These are phyloP conservation scores for Paecilomyces dactylethromorphus DNA, from an alignment of 2,329 filamentous ascomycete species.

Conservation along the genomic window DNA sequence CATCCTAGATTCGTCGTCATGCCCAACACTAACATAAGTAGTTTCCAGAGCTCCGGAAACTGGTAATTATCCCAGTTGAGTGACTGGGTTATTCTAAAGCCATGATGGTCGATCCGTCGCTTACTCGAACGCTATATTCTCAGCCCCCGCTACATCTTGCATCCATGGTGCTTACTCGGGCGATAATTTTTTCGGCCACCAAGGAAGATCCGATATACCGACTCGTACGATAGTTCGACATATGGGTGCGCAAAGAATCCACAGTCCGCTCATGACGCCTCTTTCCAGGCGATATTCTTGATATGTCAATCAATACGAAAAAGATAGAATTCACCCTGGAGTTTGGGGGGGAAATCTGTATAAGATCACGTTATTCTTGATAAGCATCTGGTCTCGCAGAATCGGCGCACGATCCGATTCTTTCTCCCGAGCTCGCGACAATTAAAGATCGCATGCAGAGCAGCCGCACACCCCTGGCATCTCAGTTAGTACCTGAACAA, in stretches of 20 bases:
- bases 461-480: not conserved
- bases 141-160: not conserved
- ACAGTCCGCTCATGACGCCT: not conserved
- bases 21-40: not conserved
- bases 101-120: not conserved
- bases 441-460: not conserved
- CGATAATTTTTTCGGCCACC: not conserved
- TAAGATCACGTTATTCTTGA: not conserved
- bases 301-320: not conserved
- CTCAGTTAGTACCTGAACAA: not conserved
- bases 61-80: not conserved
- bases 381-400: not conserved
- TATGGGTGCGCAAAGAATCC: not conserved
- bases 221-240: not conserved
- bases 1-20: not conserved
- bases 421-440: not conserved
- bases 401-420: not conserved
- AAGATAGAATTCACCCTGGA: not conserved
- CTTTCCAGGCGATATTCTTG: not conserved
- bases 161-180: not conserved
- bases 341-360: not conserved
- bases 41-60: not conserved
- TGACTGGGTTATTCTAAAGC: not conserved
- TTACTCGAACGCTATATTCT: not conserved
- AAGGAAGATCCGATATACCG: not conserved